Percentiles rank a stretch among this genome's conserved stretches.
phyloP scores from a whole-genome alignment of 2,329 filamentous ascomycete genomes.

The Pseudogymnoascus sp. region DNA sequence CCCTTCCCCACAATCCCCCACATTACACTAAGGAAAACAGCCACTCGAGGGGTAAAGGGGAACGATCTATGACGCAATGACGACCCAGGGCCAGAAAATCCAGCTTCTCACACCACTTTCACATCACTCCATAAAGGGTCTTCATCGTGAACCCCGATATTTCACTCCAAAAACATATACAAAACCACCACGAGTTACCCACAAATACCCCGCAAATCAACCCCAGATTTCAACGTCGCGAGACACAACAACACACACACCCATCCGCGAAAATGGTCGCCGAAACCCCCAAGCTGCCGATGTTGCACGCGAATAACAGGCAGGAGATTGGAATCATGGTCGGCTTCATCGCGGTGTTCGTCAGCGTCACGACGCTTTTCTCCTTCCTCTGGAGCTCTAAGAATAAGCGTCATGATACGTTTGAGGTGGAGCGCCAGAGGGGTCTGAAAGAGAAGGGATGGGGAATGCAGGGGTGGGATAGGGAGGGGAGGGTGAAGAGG shows the following conservation, averaged over 20 bases:
- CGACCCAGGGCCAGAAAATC: neutral
- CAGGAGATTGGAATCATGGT: neutral
- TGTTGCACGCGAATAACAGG: neutral
- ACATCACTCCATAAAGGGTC: neutral
- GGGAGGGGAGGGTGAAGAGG: neutral
- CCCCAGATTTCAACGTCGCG: neutral
- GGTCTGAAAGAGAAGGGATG: neutral
- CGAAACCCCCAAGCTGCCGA: neutral
- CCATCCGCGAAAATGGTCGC: neutral
- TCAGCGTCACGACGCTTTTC: constrained; percentile 9
- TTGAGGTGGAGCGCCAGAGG: neutral
- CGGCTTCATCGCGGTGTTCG: constrained; percentile 2
- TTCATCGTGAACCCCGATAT: neutral
- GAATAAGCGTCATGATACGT: neutral
- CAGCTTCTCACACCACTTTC: neutral
- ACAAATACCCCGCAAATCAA: neutral
- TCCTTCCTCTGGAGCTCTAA: constrained; percentile 16
- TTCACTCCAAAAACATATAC: neutral
- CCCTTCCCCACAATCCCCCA: neutral
- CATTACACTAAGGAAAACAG: neutral
- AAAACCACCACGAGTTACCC: neutral
- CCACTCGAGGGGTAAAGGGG: neutral
- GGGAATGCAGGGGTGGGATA: constrained; percentile 1
- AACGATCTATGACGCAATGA: constrained; percentile 3
- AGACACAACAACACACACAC: neutral